A percentile compares a stretch with the other conserved stretches of the same genome.
Conservation (phyloP, 2,329 filamentous ascomycete genomes). For the Fusarium humuli region DNA sequence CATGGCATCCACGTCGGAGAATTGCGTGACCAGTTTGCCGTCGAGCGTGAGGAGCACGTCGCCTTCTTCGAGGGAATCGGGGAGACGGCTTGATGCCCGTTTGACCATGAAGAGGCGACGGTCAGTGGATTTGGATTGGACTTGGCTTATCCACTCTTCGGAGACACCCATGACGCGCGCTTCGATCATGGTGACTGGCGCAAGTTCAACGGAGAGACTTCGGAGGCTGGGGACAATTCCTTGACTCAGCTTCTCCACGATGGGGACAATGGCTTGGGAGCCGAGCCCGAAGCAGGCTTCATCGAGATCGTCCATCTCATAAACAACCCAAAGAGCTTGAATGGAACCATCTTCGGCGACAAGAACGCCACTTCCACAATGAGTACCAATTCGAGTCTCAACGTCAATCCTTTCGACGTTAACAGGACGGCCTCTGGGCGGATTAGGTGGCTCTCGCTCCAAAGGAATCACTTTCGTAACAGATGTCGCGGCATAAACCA, state of each 20-base stretch:
- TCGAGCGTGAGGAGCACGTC: constrained; percentile 94
- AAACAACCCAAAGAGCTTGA: constrained; percentile 94
- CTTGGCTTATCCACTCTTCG: constrained; percentile 93
- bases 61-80: constrained; percentile 79
- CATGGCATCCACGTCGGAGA: constrained; percentile 95
- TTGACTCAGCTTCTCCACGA: constrained; percentile 85
- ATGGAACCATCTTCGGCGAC: constrained; percentile 90
- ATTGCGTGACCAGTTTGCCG: constrained; percentile 88
- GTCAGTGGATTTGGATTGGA: constrained; percentile 87
- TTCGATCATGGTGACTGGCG: constrained; percentile 95
- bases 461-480: constrained; percentile 98
- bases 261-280: constrained; percentile 86
- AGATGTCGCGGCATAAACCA: constrained; percentile 92
- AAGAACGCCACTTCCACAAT: constrained; percentile 93
- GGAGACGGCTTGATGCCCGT: constrained; percentile 69
- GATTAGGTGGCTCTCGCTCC: constrained; percentile 87
- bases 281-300: constrained; percentile 75
- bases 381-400: constrained; percentile 88
- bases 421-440: constrained; percentile 91
- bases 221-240: constrained; percentile 83
- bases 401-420: constrained; percentile 98
- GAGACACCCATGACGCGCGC: constrained; percentile 96
- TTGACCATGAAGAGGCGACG: constrained; percentile 99
- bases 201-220: constrained; percentile 93
- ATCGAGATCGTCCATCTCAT: constrained; percentile 53